Percentiles rank a stretch among this genome's conserved stretches.
Evolutionary conservation across 2,329 filamentous ascomycete genomes (phyloP).

Genomic region (Davidsoniella australis): DNA sequence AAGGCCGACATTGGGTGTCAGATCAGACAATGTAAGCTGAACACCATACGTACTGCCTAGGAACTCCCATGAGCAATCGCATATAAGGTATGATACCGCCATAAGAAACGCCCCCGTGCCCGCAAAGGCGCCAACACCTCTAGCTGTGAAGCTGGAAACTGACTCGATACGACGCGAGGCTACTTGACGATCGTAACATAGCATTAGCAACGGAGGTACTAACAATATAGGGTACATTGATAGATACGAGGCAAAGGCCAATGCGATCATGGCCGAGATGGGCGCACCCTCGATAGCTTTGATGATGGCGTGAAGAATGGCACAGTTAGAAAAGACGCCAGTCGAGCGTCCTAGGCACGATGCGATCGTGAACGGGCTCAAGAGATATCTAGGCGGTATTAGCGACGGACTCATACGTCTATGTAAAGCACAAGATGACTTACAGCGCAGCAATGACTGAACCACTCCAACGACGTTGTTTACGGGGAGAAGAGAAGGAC

Average conservation of each 20-base stretch:
- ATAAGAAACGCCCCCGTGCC: conserved; percentile 45
- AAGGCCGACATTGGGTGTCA: conserved; percentile 85
- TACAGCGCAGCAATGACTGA: conserved; percentile 65
- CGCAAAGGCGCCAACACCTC: conserved; percentile 35
- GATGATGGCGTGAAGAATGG: conserved; percentile 67
- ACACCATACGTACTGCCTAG: conserved; percentile 80
- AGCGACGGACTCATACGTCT: conserved; percentile 1
- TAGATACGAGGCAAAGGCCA: conserved; percentile 77
- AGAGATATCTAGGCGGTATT: conserved; percentile 49
- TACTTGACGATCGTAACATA: conserved; percentile 55
- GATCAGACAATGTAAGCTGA: conserved; percentile 74
- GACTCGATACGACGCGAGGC: conserved; percentile 21
- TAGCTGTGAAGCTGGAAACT: conserved; percentile 32
- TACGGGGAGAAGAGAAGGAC: conserved; percentile 59
- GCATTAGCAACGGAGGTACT: conserved; percentile 62
- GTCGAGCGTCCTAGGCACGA: conserved; percentile 84
- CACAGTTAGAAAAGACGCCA: conserved; percentile 72
- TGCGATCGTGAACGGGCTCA: conserved; percentile 86
- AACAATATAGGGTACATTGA: conserved; percentile 84
- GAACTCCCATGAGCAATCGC: conserved; percentile 72
- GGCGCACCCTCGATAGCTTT: conserved; percentile 60
- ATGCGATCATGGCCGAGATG: conserved; percentile 62
- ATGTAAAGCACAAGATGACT: conserved; percentile 16
- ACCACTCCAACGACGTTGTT: conserved; percentile 56
- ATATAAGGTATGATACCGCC: conserved; percentile 53